A percentile compares a stretch with the other conserved stretches of the same genome.
Evolutionary conservation across 345 rosid species (phyloP).

Genomic region (Nasturtium officinale): DNA sequence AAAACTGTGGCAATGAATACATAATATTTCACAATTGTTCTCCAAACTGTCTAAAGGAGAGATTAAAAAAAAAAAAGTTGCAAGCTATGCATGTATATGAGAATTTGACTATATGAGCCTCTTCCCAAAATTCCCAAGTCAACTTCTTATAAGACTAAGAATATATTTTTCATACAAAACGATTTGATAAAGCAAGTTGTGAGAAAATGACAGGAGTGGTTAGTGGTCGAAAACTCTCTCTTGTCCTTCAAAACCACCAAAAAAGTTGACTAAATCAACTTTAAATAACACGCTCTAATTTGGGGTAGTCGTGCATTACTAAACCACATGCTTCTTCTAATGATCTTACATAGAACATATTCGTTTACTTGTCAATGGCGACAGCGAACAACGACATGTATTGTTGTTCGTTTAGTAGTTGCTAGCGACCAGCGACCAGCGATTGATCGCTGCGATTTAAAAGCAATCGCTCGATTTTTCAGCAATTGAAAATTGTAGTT

Average conservation of each 20-base stretch:
- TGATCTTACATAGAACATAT: background rate
- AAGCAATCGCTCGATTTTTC: too few relatives aligned
- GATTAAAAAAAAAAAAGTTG: too few relatives aligned
- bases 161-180: background rate
- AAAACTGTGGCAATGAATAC: too few relatives aligned
- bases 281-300: slow-evolving; percentile 7
- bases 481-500: too few relatives aligned
- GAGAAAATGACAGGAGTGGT: slow-evolving; percentile 24
- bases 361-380: slow-evolving; percentile 28
- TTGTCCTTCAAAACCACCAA: background rate
- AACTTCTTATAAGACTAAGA: background rate
- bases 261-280: slow-evolving; percentile 4
- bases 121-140: slow-evolving; percentile 26
- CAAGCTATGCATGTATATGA: background rate
- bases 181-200: slow-evolving; percentile 22
- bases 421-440: too few relatives aligned
- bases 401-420: too few relatives aligned
- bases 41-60: too few relatives aligned
- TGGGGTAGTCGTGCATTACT: slow-evolving; percentile 13
- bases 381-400: too few relatives aligned
- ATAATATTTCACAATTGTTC: too few relatives aligned
- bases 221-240: slow-evolving; percentile 6
- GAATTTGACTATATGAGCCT: slow-evolving; percentile 15
- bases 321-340: background rate
- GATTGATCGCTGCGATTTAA: too few relatives aligned